Percentiles rank a stretch among this genome's conserved stretches.
Evolutionary conservation across 2,329 filamentous ascomycete genomes (phyloP).

Genomic region (Blastomyces silverae): DNA sequence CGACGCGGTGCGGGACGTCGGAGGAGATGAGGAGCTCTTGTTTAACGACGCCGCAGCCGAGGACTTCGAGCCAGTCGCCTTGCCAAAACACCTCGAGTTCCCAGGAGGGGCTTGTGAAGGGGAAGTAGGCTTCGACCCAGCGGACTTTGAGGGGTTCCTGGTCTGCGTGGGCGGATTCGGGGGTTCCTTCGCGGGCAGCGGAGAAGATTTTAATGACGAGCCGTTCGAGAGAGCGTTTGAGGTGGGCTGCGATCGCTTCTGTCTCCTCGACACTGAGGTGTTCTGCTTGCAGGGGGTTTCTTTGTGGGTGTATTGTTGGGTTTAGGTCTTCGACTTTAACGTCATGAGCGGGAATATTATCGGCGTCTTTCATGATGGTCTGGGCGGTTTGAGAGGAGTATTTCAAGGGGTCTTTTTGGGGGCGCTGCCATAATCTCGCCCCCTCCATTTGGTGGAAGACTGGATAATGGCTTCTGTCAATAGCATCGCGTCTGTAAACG

Average conservation of each 20-base stretch:
- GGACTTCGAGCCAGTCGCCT: slow-evolving; percentile 89
- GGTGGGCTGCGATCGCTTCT: slow-evolving; percentile 72
- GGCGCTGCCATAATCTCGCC: slow-evolving; percentile 78
- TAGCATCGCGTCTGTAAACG: slow-evolving; percentile 89
- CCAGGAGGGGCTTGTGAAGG: slow-evolving; percentile 92
- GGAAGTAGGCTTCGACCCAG: slow-evolving; percentile 97
- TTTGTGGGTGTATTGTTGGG: slow-evolving; percentile 65
- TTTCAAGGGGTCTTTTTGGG: slow-evolving; percentile 29
- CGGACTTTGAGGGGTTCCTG: slow-evolving; percentile 74
- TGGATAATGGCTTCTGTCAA: slow-evolving; percentile 92
- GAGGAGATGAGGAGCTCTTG: slow-evolving; percentile 75
- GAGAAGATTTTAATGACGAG: slow-evolving; percentile 87
- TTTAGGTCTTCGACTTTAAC: slow-evolving; percentile 78
- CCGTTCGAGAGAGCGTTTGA: slow-evolving; percentile 82
- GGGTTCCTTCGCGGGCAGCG: slow-evolving; percentile 56
- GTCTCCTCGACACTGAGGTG: slow-evolving; percentile 70
- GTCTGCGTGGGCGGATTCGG: slow-evolving; percentile 44
- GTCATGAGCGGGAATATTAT: slow-evolving; percentile 62
- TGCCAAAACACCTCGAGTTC: slow-evolving; percentile 94
- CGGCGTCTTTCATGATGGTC: slow-evolving; percentile 63
- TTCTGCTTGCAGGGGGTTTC: slow-evolving; percentile 72
- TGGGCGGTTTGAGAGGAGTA: slow-evolving; percentile 44
- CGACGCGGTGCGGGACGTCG: slow-evolving; percentile 64
- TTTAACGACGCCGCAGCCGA: slow-evolving; percentile 85
- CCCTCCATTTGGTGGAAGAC: slow-evolving; percentile 99